These are phyloP conservation scores for Daldinia caldariorum DNA, from an alignment of 495 filamentous ascomycete species.

Conservation along the genomic window DNA sequence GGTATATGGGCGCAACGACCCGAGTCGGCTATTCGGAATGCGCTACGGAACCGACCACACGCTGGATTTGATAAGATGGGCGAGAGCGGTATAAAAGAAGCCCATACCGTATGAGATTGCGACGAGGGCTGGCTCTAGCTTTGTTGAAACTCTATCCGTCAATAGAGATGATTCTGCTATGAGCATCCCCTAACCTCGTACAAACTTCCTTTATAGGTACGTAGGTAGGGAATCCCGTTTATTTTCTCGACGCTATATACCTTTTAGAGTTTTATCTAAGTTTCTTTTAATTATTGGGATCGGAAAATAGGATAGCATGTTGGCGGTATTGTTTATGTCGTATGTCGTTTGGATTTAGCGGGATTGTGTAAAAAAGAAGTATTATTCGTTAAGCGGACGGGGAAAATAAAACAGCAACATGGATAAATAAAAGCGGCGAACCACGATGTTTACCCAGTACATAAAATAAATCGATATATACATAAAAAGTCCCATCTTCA, in stretches of 20 bases:
- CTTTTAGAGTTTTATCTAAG: not conserved
- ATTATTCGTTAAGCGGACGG: not conserved
- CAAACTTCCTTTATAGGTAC: too few species aligned
- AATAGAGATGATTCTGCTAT: not conserved
- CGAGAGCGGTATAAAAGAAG: conserved; percentile 10
- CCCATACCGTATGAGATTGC: conserved; percentile 22
- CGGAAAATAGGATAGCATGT: conserved; percentile 7
- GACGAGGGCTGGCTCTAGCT: too few species aligned
- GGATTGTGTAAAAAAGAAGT: conserved; percentile 11
- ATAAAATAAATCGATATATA: not conserved
- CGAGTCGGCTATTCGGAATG: conserved; percentile 57
- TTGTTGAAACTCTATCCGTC: not conserved
- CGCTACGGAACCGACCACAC: conserved; percentile 53
- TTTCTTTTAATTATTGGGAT: conserved; percentile 19
- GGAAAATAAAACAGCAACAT: not conserved
- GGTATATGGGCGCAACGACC: conserved; percentile 68
- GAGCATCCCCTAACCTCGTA: not conserved
- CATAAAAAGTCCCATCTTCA: not conserved
- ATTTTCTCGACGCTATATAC: not conserved
- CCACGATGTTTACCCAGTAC: not conserved
- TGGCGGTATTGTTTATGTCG: conserved; percentile 11
- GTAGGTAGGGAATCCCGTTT: not conserved
- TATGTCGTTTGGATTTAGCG: conserved; percentile 17
- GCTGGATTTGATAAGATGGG: conserved; percentile 45
- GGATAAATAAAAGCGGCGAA: conserved; percentile 2